Evolutionary conservation across 805 yeast species (phyloP).

Genomic region (Candida sonorensis): DNA sequence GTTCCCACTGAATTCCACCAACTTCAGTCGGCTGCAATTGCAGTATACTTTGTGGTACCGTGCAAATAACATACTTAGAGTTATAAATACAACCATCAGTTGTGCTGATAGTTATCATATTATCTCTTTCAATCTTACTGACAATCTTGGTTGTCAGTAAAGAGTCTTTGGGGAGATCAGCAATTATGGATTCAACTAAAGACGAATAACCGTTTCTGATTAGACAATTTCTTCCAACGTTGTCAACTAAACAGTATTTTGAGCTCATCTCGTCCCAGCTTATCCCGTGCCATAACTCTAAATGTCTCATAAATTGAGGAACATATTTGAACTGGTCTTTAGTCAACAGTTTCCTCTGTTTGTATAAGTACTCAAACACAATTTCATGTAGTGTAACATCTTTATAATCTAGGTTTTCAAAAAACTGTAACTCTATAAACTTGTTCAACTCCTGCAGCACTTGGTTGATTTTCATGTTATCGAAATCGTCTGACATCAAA

Average conservation of each 20-base stretch:
- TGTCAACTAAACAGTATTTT: constrained; percentile 60
- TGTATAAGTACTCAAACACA: constrained; percentile 34
- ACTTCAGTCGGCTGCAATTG: constrained; percentile 29
- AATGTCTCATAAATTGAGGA: constrained; percentile 45
- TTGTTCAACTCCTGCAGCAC: constrained; percentile 52
- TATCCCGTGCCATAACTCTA: constrained; percentile 80
- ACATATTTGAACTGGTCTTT: constrained; percentile 44
- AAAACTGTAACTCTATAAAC: constrained; percentile 50
- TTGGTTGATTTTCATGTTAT: constrained; percentile 26
- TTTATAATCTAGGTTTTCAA: constrained; percentile 37
- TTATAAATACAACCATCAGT: constrained; percentile 24
- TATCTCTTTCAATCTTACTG: constrained; percentile 27
- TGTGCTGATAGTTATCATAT: constrained; percentile 27
- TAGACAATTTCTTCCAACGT: constrained; percentile 73
- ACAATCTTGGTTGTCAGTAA: constrained; percentile 38
- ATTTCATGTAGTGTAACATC: constrained; percentile 51
- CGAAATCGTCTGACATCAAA: constrained; percentile 12
- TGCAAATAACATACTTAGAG: constrained; percentile 58
- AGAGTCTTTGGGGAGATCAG: constrained; percentile 33
- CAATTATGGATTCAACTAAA: constrained; percentile 40
- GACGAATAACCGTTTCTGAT: constrained; percentile 53
- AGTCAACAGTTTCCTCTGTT: constrained; percentile 41
- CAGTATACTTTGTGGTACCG: constrained; percentile 73
- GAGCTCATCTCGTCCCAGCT: constrained; percentile 63
- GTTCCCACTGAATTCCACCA: constrained; percentile 50